phyloP scores from a whole-genome alignment of 23 red algal genomes.

The Chondrus crispus region DNA sequence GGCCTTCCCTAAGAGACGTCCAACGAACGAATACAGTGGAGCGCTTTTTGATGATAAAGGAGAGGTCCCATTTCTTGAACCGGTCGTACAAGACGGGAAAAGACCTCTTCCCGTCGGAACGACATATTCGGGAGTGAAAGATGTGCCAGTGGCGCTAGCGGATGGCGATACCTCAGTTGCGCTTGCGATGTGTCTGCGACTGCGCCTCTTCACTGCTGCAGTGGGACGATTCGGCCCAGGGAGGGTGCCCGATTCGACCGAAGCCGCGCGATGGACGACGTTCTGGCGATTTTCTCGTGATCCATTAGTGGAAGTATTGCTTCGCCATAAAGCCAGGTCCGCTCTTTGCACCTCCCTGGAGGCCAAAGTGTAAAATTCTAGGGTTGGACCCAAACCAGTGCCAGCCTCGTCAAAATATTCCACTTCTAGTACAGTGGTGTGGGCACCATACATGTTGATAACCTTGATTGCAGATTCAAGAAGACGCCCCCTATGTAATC shows the following conservation, averaged over 20 bases:
- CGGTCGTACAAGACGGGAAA: constrained; percentile 66
- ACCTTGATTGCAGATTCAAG: constrained; percentile 85
- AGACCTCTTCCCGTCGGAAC: constrained; percentile 86
- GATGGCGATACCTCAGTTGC: no score
- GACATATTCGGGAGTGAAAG: no score
- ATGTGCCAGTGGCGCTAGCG: no score
- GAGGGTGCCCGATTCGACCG: no score
- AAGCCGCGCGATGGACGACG: no score
- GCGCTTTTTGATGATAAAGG: constrained; percentile 29
- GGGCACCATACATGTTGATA: constrained; percentile 82
- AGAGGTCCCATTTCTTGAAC: neutral
- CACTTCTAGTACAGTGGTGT: constrained; percentile 87
- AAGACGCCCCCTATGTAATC: constrained; percentile 76
- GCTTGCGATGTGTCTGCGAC: neutral
- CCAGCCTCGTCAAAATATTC: constrained; percentile 96
- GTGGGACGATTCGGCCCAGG: no score
- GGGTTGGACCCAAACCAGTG: constrained; percentile 93
- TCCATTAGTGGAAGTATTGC: neutral
- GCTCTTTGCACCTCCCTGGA: constrained; percentile 88
- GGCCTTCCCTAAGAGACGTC: constrained; percentile 86
- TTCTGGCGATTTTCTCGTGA: no score
- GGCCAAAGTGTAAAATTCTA: constrained; percentile 96
- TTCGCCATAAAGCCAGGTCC: constrained; percentile 80
- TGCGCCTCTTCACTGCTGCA: neutral
- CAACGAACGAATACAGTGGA: constrained; percentile 78